Evolutionary conservation across 257 asterid genomes (phyloP).

Genomic region (Petunia secreta): DNA sequence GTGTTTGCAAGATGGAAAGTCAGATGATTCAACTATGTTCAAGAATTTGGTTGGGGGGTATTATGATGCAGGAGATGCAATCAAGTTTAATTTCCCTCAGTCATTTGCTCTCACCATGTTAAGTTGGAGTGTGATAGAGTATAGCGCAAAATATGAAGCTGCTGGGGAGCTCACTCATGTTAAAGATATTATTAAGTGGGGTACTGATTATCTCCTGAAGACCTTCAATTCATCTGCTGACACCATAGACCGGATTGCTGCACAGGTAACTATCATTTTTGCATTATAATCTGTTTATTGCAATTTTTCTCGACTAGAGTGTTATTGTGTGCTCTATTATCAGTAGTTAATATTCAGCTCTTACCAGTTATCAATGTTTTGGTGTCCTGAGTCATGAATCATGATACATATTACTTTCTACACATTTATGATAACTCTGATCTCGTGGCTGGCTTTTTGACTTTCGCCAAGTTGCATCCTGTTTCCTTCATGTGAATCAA

Average conservation of each 20-base stretch:
- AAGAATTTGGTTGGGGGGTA: constrained; percentile 86
- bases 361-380: background rate
- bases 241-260: constrained; percentile 59
- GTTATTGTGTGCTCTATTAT: background rate
- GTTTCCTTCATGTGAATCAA: background rate
- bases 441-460: background rate
- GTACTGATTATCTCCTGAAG: constrained; percentile 92
- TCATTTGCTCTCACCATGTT: constrained; percentile 94
- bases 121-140: constrained; percentile 98
- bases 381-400: background rate
- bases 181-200: constrained; percentile 95
- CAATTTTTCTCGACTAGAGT: constrained; percentile 5
- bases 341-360: background rate
- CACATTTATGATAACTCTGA: background rate
- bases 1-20: constrained; percentile 68
- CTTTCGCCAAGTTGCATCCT: constrained; percentile 1
- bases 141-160: constrained; percentile 81
- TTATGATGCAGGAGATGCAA: constrained; percentile 97
- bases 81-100: constrained; percentile 84
- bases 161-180: constrained; percentile 94
- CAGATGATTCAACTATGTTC: constrained; percentile 50
- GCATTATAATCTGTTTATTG: background rate
- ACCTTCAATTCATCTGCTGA: constrained; percentile 93
- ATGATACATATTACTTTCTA: background rate
- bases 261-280: constrained; percentile 59